phyloP scores from a whole-genome alignment of 306 rosid genomes.

The Casuarina cunninghamiana region DNA sequence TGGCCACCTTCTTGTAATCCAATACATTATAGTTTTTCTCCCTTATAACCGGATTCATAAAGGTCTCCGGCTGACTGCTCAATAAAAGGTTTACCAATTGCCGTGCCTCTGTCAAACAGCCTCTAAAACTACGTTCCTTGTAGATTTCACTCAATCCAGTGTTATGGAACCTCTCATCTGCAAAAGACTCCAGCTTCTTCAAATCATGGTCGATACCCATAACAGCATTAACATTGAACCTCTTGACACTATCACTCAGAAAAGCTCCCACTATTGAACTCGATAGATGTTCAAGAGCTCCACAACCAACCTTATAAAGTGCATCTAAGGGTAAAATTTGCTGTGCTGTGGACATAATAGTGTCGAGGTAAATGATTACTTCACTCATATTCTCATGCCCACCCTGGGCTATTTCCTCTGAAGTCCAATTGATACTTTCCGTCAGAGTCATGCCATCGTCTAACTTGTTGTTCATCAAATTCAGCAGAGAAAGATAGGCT shows the following conservation, averaged over 20 bases:
- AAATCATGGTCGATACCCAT: conserved; percentile 57
- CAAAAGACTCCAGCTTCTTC: conserved; percentile 63
- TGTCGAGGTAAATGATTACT: conserved; percentile 74
- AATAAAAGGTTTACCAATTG: conserved; percentile 77
- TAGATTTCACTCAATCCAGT: conserved; percentile 70
- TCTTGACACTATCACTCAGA: conserved; percentile 68
- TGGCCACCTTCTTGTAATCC: conserved; percentile 81
- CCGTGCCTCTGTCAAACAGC: conserved; percentile 68
- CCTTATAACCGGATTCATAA: conserved; percentile 97
- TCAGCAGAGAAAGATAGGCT: conserved; percentile 62
- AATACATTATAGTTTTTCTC: conserved; percentile 71
- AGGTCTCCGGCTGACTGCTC: conserved; percentile 94
- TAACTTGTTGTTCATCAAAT: conserved; percentile 61
- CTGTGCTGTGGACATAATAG: conserved; percentile 82
- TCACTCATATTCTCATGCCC: conserved; percentile 79
- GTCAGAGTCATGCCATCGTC: conserved; percentile 74
- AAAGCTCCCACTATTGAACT: conserved; percentile 65
- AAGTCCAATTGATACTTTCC: conserved; percentile 64
- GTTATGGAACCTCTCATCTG: conserved; percentile 67
- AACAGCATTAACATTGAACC: conserved; percentile 76
- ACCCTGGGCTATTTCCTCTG: conserved; percentile 60
- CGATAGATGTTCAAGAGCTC: conserved; percentile 84
- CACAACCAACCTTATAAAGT: conserved; percentile 70
- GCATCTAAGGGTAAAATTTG: conserved; percentile 88
- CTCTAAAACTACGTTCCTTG: conserved; percentile 54